Percentiles rank a stretch among this genome's conserved stretches.
Evolutionary conservation across 2,329 filamentous ascomycete genomes (phyloP).

Genomic region (Aspergillus fumigatiaffinis): DNA sequence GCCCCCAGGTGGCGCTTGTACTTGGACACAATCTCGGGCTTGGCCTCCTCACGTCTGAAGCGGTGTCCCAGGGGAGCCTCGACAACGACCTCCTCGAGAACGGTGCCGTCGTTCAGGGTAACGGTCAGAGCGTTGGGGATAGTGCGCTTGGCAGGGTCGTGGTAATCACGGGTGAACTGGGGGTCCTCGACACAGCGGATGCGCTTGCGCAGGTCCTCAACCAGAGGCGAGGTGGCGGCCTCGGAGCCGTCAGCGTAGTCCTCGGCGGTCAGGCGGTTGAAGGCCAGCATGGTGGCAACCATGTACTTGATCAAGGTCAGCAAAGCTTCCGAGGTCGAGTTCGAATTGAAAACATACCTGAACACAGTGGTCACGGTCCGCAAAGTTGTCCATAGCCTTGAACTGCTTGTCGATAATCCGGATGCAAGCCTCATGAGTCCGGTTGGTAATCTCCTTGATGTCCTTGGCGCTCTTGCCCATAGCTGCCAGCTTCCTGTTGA

Average conservation of each 20-base stretch:
- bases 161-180: slow-evolving; percentile 92
- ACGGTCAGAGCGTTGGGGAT: slow-evolving; percentile 97
- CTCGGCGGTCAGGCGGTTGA: slow-evolving; percentile 84
- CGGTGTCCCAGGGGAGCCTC: slow-evolving; percentile 94
- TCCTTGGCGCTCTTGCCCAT: slow-evolving; percentile 89
- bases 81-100: slow-evolving; percentile 84
- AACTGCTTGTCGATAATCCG: slow-evolving; percentile 99
- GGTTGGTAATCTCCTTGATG: slow-evolving; percentile 88
- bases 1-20: slow-evolving; percentile 87
- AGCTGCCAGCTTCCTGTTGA: slow-evolving; percentile 76
- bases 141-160: slow-evolving; percentile 86
- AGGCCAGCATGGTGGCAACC: slow-evolving; percentile 92
- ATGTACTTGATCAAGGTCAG: slow-evolving; percentile 63
- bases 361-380: slow-evolving; percentile 98
- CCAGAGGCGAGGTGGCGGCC: slow-evolving; percentile 81
- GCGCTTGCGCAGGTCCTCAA: slow-evolving; percentile 87
- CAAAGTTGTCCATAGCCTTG: slow-evolving; percentile 99
- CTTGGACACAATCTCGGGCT: slow-evolving; percentile 94
- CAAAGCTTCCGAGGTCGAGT: not conserved
- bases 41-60: slow-evolving; percentile 88
- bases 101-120: slow-evolving; percentile 87
- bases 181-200: slow-evolving; percentile 97
- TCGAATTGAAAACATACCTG: slow-evolving; percentile 50
- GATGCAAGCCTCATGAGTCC: slow-evolving; percentile 96
- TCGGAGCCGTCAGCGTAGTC: slow-evolving; percentile 93